Conservation (phyloP, 129 eudicot species). For the Escallonia rubra region DNA sequence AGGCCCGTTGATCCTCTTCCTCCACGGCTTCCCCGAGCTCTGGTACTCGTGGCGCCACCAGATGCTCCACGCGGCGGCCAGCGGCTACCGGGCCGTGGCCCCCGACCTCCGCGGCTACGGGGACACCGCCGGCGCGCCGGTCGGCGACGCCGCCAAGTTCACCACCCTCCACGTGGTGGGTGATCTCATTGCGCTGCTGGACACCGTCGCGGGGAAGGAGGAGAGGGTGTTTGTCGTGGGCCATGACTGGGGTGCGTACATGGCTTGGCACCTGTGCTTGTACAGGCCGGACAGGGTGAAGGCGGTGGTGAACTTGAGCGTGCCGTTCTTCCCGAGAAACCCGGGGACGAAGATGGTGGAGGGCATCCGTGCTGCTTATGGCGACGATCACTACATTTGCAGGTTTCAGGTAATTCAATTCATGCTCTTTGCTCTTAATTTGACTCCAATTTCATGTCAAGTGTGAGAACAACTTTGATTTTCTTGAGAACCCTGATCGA, state of each 20-base stretch:
- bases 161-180: constrained; percentile 47
- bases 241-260: constrained; percentile 61
- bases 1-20: too few species aligned
- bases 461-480: too few species aligned
- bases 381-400: constrained; percentile 56
- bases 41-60: too few species aligned
- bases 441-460: too few species aligned
- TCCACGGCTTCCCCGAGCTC: too few species aligned
- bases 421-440: neutral
- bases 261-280: constrained; percentile 55
- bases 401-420: constrained; percentile 49
- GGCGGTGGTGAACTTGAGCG: constrained; percentile 61
- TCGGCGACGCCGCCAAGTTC: constrained; percentile 30
- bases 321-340: constrained; percentile 27
- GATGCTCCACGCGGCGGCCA: too few species aligned
- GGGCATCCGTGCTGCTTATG: constrained; percentile 20
- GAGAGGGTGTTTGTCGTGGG: constrained; percentile 64
- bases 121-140: too few species aligned
- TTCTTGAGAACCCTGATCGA: too few species aligned
- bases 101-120: too few species aligned
- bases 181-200: constrained; percentile 49
- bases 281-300: constrained; percentile 58
- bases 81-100: too few species aligned
- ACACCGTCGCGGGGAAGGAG: constrained; percentile 23
- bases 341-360: constrained; percentile 19